Percentiles rank a stretch among this genome's conserved stretches.
These are phyloP conservation scores for Arabidopsis lyrata DNA, from an alignment of 441 rosid species.

Conservation along the genomic window DNA sequence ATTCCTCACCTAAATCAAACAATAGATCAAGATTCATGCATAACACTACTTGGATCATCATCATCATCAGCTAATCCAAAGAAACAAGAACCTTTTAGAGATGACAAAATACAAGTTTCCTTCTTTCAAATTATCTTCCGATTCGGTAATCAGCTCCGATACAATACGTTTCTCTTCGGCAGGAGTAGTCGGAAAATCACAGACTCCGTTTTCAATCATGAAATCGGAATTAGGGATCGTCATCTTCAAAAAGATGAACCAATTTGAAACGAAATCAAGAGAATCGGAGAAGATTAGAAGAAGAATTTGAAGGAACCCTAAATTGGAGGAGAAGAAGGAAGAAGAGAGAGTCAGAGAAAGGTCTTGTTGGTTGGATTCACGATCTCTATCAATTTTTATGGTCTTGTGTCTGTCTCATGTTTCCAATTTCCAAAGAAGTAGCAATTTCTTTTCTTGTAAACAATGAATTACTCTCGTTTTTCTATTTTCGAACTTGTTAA, in stretches of 20 bases:
- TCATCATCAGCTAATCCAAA: background rate
- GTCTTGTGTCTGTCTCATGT: background rate
- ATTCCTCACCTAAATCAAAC: background rate
- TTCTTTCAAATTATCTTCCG: constrained; percentile 66
- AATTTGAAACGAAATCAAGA: background rate
- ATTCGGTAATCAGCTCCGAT: constrained; percentile 55
- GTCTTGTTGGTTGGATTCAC: constrained; percentile 11
- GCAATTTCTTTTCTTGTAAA: no score
- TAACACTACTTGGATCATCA: background rate
- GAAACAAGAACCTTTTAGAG: constrained; percentile 55
- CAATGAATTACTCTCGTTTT: no score
- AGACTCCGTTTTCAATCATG: constrained; percentile 65
- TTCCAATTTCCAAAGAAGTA: no score
- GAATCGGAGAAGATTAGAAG: background rate
- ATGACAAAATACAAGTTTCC: constrained; percentile 80
- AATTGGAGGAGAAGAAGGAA: constrained; percentile 14
- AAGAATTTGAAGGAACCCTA: constrained; percentile 5
- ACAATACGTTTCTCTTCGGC: constrained; percentile 76
- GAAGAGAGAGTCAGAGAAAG: background rate
- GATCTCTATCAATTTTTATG: background rate
- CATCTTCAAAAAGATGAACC: constrained; percentile 44
- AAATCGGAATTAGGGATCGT: constrained; percentile 59
- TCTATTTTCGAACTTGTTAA: no score
- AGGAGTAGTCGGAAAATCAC: constrained; percentile 70
- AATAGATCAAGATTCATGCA: background rate